Conservation (phyloP, 1,284 basidiomycete species). For the Malassezia vespertilionis region DNA sequence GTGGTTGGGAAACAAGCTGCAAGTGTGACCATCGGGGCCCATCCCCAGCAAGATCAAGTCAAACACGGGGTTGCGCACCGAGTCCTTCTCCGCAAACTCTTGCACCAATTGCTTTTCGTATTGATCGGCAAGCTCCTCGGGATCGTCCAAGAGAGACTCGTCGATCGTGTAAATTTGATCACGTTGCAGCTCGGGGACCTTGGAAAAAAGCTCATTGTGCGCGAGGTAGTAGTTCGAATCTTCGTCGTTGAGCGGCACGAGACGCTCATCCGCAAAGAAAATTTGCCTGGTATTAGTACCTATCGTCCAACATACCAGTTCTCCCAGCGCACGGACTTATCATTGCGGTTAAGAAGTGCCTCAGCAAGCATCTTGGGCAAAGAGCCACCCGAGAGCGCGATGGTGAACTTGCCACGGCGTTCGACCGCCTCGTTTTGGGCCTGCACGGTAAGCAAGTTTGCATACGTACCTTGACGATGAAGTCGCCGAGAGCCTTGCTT, state of each 20-base stretch:
- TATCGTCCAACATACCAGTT: slow-evolving; percentile 62
- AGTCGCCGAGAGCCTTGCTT: slow-evolving; percentile 60
- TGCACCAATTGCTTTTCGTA: slow-evolving; percentile 84
- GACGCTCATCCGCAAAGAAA: slow-evolving; percentile 93
- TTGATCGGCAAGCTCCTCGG: slow-evolving; percentile 73
- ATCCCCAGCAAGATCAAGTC: slow-evolving; percentile 47
- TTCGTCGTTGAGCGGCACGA: slow-evolving; percentile 78
- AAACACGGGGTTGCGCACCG: slow-evolving; percentile 44
- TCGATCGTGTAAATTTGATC: slow-evolving; percentile 79
- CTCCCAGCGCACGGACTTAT: slow-evolving; percentile 72
- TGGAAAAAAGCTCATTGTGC: slow-evolving; percentile 65
- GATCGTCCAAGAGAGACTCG: slow-evolving; percentile 55
- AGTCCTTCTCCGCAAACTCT: slow-evolving; percentile 56
- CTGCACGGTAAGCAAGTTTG: slow-evolving; percentile 5
- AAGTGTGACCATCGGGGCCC: slow-evolving; percentile 76
- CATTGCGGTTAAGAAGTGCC: slow-evolving; percentile 59
- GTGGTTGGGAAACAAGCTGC: slow-evolving; percentile 87
- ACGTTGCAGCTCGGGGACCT: slow-evolving; percentile 64
- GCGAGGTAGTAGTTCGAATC: slow-evolving; percentile 84
- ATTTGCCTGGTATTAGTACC: slow-evolving; percentile 63
- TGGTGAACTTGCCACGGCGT: slow-evolving; percentile 75
- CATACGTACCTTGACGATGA: slow-evolving; percentile 58
- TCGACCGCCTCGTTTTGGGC: slow-evolving; percentile 80
- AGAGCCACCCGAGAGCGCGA: slow-evolving; percentile 87
- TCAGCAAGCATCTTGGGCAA: slow-evolving; percentile 68